These are phyloP conservation scores for Diaporthe amygdali DNA, from an alignment of 2,329 filamentous ascomycete genomes.

Conservation along the genomic window DNA sequence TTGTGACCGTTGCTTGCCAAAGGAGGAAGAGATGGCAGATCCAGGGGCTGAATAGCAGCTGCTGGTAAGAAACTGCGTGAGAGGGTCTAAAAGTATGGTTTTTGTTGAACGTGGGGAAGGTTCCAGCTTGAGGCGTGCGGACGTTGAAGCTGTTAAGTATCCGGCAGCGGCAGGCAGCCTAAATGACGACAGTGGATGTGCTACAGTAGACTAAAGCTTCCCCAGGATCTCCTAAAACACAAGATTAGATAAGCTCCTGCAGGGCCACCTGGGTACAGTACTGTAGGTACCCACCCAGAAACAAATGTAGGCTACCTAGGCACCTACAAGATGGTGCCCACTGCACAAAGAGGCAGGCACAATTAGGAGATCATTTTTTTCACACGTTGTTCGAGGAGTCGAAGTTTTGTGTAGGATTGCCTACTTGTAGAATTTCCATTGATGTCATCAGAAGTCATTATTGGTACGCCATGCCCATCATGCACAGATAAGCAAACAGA, in stretches of 20 bases:
- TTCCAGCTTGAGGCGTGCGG: neutral
- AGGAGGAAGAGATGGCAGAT: neutral
- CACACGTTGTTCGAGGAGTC: too few species aligned
- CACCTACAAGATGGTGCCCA: neutral
- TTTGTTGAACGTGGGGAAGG: neutral
- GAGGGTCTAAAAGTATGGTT: neutral
- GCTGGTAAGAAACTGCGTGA: neutral
- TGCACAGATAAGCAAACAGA: neutral
- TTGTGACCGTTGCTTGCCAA: neutral
- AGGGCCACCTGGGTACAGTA: neutral
- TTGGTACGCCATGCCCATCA: neutral
- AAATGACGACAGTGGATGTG: conserved; percentile 22
- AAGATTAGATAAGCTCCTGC: neutral
- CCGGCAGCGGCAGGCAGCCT: conserved; percentile 18
- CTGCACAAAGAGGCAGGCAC: neutral
- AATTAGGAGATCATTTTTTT: too few species aligned
- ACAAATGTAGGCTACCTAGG: neutral
- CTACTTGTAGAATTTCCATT: neutral
- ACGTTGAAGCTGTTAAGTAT: neutral
- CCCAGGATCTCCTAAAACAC: neutral
- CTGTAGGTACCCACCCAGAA: too few species aligned
- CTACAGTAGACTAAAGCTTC: neutral
- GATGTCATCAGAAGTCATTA: neutral
- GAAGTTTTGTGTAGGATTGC: too few species aligned
- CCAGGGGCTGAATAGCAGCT: too few species aligned